Evolutionary conservation across 2,329 filamentous ascomycete genomes (phyloP), one percentile per base, ranked within the genome.

Genomic region (Colletotrichum godetiae): DNA sequence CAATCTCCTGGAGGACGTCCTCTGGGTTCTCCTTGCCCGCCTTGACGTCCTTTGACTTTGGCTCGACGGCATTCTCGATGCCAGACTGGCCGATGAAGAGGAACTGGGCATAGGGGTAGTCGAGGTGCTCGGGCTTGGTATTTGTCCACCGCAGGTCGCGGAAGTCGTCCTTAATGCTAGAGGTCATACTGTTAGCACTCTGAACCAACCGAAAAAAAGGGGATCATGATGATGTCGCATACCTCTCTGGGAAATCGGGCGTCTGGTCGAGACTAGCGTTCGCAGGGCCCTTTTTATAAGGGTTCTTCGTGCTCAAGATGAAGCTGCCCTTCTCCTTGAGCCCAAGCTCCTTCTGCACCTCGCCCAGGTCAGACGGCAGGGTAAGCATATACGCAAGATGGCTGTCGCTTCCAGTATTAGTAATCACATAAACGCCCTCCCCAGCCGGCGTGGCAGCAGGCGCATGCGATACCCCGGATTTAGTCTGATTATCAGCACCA

Each of bases 351-450:
- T 89, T 86, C 81, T 97, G 95, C 0, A 97, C 87, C 62, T 94
- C 89, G 1, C 92, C 92, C 1, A 94, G 80, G 72, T 93, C 84
- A 3, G 88, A 84, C 0, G 95, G 94, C 33, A 96, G 87, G 0
- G 94, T 97, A 60, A 95, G 84, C 72, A 95, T 89, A 78, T 98
- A 98, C 0, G 89, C 93, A 10, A 98, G 86, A 77, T 97, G 95
- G 2, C 91, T 94, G 60, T 93, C 90, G 0, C 92, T 86, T 1
- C 91, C 91, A 0, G 92, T 94, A 2, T 89, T 90, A 0, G 92
- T 94, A 65, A 98, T 91, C 0, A 92, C 93, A 77, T 98, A 98
- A 0, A 97, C 91, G 0, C 95, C 95, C 80, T 97, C 95, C 0
- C 92, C 95, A n/a, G 95, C 87, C 0, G 94, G 93, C 0, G 89